Evolutionary conservation across 2,329 filamentous ascomycete species (phyloP).

Genomic region (Trichoderma sp.): DNA sequence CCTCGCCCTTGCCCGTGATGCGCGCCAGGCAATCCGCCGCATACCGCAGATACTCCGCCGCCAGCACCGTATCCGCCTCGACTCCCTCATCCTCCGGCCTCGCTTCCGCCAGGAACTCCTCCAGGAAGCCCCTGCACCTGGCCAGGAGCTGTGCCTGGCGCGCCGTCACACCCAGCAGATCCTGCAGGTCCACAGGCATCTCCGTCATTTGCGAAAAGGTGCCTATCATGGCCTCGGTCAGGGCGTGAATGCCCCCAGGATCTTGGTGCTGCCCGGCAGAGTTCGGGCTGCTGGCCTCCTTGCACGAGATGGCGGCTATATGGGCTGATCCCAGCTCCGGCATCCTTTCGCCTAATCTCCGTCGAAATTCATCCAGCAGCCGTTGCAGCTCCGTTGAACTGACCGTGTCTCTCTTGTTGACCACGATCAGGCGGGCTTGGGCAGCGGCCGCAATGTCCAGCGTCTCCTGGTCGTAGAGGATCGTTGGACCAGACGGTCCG

Average conservation of each 20-base stretch:
- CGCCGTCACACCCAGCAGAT: slow-evolving; percentile 87
- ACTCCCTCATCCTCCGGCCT: slow-evolving; percentile 39
- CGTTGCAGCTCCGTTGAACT: slow-evolving; percentile 39
- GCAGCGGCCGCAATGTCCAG: slow-evolving; percentile 55
- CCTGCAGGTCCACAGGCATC: slow-evolving; percentile 71
- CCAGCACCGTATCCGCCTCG: slow-evolving; percentile 82
- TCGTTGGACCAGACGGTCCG: slow-evolving; percentile 44
- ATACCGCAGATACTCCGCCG: slow-evolving; percentile 82
- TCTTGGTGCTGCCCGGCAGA: slow-evolving; percentile 42
- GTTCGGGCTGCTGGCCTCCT: slow-evolving; percentile 50
- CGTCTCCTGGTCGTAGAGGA: slow-evolving; percentile 58
- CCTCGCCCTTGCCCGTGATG: slow-evolving; percentile 84
- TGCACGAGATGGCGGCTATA: slow-evolving; percentile 69
- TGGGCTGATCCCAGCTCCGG: slow-evolving; percentile 41
- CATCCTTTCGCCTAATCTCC: slow-evolving; percentile 29
- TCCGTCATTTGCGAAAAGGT: slow-evolving; percentile 72
- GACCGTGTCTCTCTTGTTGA: slow-evolving; percentile 65
- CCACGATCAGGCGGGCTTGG: slow-evolving; percentile 54
- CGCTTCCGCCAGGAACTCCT: slow-evolving; percentile 69
- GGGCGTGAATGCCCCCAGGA: slow-evolving; percentile 66
- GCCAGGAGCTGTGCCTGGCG: slow-evolving; percentile 81
- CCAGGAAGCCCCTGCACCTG: slow-evolving; percentile 70
- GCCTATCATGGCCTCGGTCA: slow-evolving; percentile 67
- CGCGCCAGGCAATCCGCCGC: slow-evolving; percentile 79
- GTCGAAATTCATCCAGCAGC: slow-evolving; percentile 48